phyloP scores from a whole-genome alignment of 2,329 filamentous ascomycete genomes.

The Diaporthe sp. region DNA sequence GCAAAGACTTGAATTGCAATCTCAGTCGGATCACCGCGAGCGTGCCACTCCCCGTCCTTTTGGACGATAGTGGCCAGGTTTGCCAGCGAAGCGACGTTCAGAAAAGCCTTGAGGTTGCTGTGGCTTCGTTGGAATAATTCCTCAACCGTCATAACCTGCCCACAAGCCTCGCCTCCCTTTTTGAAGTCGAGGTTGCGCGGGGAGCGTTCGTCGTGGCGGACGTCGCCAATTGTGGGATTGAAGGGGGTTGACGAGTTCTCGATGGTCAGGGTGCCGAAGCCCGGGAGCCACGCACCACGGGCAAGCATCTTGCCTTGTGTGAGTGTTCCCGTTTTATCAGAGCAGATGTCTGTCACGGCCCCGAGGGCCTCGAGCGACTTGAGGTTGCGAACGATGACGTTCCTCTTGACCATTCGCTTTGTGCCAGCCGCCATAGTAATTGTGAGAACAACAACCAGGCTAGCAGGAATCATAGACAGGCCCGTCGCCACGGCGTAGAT shows the following conservation, averaged over 20 bases:
- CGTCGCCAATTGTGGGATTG: constrained; percentile 67
- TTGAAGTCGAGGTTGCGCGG: neutral
- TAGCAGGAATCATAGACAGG: constrained; percentile 73
- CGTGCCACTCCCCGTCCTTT: constrained; percentile 62
- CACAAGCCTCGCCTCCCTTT: neutral
- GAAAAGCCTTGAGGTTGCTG: constrained; percentile 60
- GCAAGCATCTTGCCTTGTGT: constrained; percentile 76
- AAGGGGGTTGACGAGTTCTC: constrained; percentile 68
- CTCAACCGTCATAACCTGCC: neutral
- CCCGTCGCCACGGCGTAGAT: constrained; percentile 74
- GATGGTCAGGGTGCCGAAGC: constrained; percentile 69
- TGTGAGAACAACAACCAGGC: constrained; percentile 75
- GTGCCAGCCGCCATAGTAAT: constrained; percentile 77
- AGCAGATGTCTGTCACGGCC: constrained; percentile 70
- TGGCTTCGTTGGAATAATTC: constrained; percentile 47
- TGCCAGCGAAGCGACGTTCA: constrained; percentile 71
- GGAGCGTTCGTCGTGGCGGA: neutral
- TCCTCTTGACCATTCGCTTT: constrained; percentile 56
- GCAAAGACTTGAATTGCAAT: constrained; percentile 79
- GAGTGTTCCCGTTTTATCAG: constrained; percentile 76
- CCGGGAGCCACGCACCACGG: constrained; percentile 71
- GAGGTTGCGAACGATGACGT: constrained; percentile 72
- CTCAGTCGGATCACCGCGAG: constrained; percentile 74
- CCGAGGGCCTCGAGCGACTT: constrained; percentile 69
- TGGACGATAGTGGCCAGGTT: constrained; percentile 71